Base-by-base conservation (phyloP, 208 protist species). In the Leishmania tropica region DNA sequence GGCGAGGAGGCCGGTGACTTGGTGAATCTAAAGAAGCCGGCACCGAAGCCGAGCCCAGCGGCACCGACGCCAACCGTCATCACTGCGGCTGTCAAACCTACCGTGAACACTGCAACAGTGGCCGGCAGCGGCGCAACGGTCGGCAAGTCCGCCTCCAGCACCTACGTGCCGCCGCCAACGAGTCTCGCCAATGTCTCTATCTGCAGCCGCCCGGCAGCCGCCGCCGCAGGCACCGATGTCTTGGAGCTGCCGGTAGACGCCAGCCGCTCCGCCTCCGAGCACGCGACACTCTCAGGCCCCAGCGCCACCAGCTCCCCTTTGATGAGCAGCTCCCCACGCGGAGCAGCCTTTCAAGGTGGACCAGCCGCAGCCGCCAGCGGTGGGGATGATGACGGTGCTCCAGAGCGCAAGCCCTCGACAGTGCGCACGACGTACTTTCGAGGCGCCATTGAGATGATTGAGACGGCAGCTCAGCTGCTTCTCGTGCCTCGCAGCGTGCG, bases 381-480 rank as follows among this genome's bases (percentile, higher is more conserved):
- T n/a, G 56, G 56, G 37, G 80, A 71, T 31, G 76, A 81, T 35
- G 68, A 83, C 48, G 37, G 73, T 74, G 68, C 45, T 37, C 83
- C 74, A n/a, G 83, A 78, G 75, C 83, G 78, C 53, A 80, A 70
- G 48, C 83, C 81, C 45, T 83, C 90, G 19, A 88, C 35, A 51
- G 91, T 96, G 58, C 82, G 77, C 24, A 96, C 91, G 31, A 62
- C 88, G 31, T 92, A 88, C 85, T 94, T 86, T 87, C 86, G 76
- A 31, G 70, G 81, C 35, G 92, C 95, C 10, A 80, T 97, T 40
- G 89, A 96, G 74, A 92, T 88, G 35, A 96, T 96, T 78, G 93
- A 97, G 85, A 90, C 84, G 76, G 79, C 89, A 48, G 80, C 84
- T 53, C 90, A 91, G 79, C 54, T 96, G 48, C 80, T 96, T 24